Evolutionary conservation across 2,329 filamentous ascomycete genomes (phyloP).

Genomic region (Dactylellina cionopaga): DNA sequence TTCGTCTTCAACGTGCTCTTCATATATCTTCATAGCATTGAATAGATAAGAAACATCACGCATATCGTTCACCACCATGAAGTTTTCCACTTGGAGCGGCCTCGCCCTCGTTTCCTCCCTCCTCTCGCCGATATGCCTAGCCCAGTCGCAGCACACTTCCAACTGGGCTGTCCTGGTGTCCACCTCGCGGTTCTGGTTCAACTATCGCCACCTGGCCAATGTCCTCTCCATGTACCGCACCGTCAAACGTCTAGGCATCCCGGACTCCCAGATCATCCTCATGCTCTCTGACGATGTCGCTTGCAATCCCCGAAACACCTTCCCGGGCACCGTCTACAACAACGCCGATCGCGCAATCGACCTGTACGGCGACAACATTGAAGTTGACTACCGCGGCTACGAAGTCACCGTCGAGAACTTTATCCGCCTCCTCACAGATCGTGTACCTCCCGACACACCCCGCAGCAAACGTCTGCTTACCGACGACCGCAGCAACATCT

Average conservation of each 20-base stretch:
- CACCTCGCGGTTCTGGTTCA: conserved; percentile 99
- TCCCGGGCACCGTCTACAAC: conserved; percentile 97
- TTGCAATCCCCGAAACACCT: conserved; percentile 97
- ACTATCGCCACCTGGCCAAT: conserved; percentile 97
- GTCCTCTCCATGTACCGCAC: conserved; percentile 97
- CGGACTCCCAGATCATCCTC: conserved; percentile 97
- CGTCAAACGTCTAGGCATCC: conserved; percentile 96
- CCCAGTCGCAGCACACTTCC: conserved; percentile 82
- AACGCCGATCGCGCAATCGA: conserved; percentile 96
- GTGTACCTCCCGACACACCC: conserved; percentile 92
- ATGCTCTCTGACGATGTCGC: conserved; percentile 99
- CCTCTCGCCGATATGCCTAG: conserved; percentile 52
- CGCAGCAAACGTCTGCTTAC: conserved; percentile 92
- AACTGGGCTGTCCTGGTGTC: conserved; percentile 99
- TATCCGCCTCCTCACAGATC: conserved; percentile 91
- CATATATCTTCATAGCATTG: not conserved
- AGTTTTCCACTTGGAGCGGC: conserved; percentile 30
- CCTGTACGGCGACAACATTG: conserved; percentile 97
- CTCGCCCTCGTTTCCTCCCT: conserved; percentile 39
- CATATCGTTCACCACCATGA: conserved; percentile 19
- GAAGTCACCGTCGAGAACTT: conserved; percentile 99
- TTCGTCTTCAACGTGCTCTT: not conserved
- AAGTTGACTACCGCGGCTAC: conserved; percentile 97
- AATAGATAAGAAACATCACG: conserved; percentile 4
- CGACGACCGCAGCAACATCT: conserved; percentile 93